phyloP scores from a whole-genome alignment of 768 basidiomycete species.

The Boletus barrowsii region DNA sequence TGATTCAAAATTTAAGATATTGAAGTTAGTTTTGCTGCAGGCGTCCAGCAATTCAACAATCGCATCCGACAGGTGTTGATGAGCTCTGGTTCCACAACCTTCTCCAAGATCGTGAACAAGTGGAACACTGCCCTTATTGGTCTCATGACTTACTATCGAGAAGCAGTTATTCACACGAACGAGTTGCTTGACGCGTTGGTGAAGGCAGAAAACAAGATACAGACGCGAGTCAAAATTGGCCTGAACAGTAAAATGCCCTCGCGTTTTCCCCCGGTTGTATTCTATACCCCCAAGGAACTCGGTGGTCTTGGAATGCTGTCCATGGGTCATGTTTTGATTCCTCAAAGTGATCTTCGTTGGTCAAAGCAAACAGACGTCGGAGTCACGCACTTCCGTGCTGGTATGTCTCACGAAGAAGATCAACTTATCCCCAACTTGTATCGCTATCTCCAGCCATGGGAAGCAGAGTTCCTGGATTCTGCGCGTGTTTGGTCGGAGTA shows the following conservation, averaged over 20 bases:
- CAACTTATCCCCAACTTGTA: constrained; percentile 96
- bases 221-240: constrained; percentile 99
- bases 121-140: constrained; percentile 97
- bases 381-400: constrained; percentile 98
- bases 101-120: constrained; percentile 98
- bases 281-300: constrained; percentile 97
- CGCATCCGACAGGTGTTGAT: constrained; percentile 94
- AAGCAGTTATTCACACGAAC: constrained; percentile 96
- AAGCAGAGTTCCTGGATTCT: constrained; percentile 95
- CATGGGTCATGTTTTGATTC: constrained; percentile 98
- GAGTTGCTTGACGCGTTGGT: constrained; percentile 94
- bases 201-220: constrained; percentile 99
- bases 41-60: constrained; percentile 96
- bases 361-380: constrained; percentile 97
- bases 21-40: constrained; percentile 33
- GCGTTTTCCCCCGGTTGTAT: constrained; percentile 94
- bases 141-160: constrained; percentile 96
- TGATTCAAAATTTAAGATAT: neutral
- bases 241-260: constrained; percentile 99
- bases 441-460: constrained; percentile 96
- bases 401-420: constrained; percentile 95
- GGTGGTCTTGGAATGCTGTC: constrained; percentile 99
- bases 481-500: constrained; percentile 99
- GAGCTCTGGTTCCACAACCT: constrained; percentile 98
- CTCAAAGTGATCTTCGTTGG: constrained; percentile 96